A percentile compares a stretch with the other conserved stretches of the same genome.
These are phyloP conservation scores for Cenchrus purpureus DNA, from an alignment of 176 grass and related monocot genomes.

Conservation along the genomic window DNA sequence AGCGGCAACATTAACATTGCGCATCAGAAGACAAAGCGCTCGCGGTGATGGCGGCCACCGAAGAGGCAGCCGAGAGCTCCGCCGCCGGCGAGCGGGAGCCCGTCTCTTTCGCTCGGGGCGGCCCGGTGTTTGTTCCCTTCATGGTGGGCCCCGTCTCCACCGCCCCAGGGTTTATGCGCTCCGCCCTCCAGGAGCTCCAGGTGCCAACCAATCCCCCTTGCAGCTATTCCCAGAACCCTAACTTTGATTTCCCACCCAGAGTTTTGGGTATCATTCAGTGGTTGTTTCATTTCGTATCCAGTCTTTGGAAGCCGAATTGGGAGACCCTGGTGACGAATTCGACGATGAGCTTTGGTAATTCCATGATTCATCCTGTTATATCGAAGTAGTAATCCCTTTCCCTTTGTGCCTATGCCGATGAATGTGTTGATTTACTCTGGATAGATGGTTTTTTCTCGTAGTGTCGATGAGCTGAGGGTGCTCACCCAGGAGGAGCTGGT, in stretches of 20 bases:
- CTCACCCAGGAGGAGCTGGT: constrained; percentile 82
- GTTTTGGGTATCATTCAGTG: neutral
- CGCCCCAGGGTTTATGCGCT: constrained; percentile 65
- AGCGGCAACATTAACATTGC: neutral
- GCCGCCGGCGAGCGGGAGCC: constrained; percentile 33
- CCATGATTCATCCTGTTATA: neutral
- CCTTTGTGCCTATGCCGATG: neutral
- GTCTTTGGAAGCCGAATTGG: constrained; percentile 66
- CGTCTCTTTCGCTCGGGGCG: constrained; percentile 70
- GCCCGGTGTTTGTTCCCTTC: constrained; percentile 72
- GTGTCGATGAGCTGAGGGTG: constrained; percentile 81
- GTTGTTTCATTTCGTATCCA: constrained; percentile 9
- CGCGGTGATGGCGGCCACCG: constrained; percentile 28
- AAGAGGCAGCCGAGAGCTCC: constrained; percentile 47
- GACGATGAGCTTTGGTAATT: constrained; percentile 75
- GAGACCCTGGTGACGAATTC: constrained; percentile 47
- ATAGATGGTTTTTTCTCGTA: constrained; percentile 31
- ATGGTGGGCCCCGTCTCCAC: constrained; percentile 66
- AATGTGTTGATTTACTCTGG: neutral
- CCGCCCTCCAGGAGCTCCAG: constrained; percentile 67
- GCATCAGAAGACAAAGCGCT: neutral
- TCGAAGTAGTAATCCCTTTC: neutral
- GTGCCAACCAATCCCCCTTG: constrained; percentile 12
- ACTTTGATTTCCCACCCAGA: neutral
- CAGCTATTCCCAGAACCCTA: neutral